Evolutionary conservation across 148 eudicot species (phyloP).

Genomic region (Suaeda aralocaspica): DNA sequence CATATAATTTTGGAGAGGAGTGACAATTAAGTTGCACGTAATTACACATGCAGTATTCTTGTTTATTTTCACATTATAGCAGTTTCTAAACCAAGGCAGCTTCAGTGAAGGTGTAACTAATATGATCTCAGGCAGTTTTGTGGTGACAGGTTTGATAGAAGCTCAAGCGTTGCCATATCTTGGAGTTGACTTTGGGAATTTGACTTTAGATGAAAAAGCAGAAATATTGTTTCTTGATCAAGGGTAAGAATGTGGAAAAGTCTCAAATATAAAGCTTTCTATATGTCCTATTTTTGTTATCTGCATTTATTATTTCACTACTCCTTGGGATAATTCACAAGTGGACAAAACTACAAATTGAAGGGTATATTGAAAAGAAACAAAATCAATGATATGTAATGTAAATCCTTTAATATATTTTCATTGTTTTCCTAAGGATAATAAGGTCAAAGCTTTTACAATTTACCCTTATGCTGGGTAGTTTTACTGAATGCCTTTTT

Average conservation of each 20-base stretch:
- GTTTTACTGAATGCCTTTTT: no score
- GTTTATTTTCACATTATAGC: neutral
- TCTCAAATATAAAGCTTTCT: neutral
- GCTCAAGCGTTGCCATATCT: constrained; percentile 61
- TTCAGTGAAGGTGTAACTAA: constrained; percentile 30
- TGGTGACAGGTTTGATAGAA: constrained; percentile 87
- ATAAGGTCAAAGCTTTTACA: no score
- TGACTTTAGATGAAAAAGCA: constrained; percentile 85
- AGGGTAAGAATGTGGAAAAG: constrained; percentile 34
- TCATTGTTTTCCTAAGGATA: no score
- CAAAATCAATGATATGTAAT: no score
- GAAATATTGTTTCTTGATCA: constrained; percentile 78
- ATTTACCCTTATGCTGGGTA: no score
- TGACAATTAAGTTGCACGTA: neutral
- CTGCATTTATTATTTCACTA: no score
- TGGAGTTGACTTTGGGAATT: constrained; percentile 54
- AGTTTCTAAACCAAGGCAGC: neutral
- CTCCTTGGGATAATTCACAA: no score
- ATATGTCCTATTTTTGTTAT: neutral
- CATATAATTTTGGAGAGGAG: neutral
- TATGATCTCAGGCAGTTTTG: constrained; percentile 80
- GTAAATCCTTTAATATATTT: no score
- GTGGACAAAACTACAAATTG: neutral
- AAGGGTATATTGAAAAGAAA: no score
- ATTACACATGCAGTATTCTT: neutral